Percentiles rank a stretch among this genome's conserved stretches.
These are phyloP conservation scores for Capsicum rhomboideum DNA, from an alignment of 257 asterid species.

Conservation along the genomic window DNA sequence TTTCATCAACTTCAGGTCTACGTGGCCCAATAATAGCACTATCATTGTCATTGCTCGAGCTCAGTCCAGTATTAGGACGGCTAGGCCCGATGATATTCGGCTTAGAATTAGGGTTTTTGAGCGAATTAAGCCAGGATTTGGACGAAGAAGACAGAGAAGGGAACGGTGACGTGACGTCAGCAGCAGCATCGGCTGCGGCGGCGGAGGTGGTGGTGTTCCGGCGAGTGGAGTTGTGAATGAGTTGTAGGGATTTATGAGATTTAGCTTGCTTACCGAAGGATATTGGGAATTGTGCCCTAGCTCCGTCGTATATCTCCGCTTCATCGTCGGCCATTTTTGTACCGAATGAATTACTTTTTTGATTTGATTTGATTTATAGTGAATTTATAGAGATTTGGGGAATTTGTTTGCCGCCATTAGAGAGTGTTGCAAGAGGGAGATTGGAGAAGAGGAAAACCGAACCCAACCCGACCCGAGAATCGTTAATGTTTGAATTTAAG, in stretches of 20 bases:
- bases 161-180: conserved; percentile 10
- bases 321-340: conserved; percentile 71
- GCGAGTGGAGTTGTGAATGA: conserved; percentile 75
- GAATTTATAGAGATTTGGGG: conserved; percentile 15
- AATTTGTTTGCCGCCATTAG: conserved; percentile 4
- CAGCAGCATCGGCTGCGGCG: no score
- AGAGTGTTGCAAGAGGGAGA: not conserved
- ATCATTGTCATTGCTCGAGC: not conserved
- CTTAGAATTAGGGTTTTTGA: conserved; percentile 31
- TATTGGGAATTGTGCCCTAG: conserved; percentile 70
- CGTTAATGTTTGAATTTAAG: no score
- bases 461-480: not conserved
- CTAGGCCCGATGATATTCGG: conserved; percentile 45
- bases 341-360: not conserved
- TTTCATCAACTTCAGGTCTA: conserved; percentile 25
- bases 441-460: no score
- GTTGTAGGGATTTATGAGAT: conserved; percentile 57
- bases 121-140: conserved; percentile 42
- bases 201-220: conserved; percentile 29
- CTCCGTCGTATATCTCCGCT: conserved; percentile 59
- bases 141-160: conserved; percentile 53
- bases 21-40: conserved; percentile 46
- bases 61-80: conserved; percentile 17
- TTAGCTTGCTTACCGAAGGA: conserved; percentile 73
- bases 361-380: conserved; percentile 6